Base-by-base conservation (phyloP, 208 protist species). In the Trypanosoma brucei region DNA sequence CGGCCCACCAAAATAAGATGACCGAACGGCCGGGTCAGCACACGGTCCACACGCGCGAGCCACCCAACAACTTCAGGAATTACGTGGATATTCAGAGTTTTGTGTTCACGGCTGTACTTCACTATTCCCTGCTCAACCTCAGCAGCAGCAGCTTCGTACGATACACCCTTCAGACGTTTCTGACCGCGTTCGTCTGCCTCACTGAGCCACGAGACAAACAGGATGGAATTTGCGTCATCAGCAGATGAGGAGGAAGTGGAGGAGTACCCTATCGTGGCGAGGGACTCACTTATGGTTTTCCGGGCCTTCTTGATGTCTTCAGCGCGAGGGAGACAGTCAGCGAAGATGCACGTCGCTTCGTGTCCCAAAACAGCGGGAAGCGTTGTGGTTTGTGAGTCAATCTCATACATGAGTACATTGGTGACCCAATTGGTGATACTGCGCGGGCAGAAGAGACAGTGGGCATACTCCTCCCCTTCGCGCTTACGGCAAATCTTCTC, bases 401-500 rank as follows among this genome's bases (percentile, higher is more conserved):
- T 85, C 42, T 91, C 75, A 83, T 98, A 99, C 45, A 95, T 83
- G 35, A 98, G 78, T 33, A 96, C 71, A 58, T 93, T 94, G 6
- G 84, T 66, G 13, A 96, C 70, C 91, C 95, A 98, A 48, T 82
- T 80, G n/a, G 96, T 98, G 30, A 99, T 70, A 65, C 98, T 95
- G 36, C 97, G 88, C 4, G 97, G 97, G 59, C 92, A 97, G 76
- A 98, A 98, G 53, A 95, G 61, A 75, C 98, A 98, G 70, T 99
- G 97, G 14, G 87, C 79, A 62, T 97, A 84, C 44, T 95, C 92
- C 65, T 98, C 96, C 9, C 91, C 83, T 40, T 94, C 92, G 71
- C 98, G 98, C 51, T 82, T 75, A 34, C 65, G 56, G 14, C 83
- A 69, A 38, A 99, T 83, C 50, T 85, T 85, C 30, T 97, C 89